Percentiles rank a stretch among this genome's conserved stretches.
phyloP scores from a whole-genome alignment of 179 eudicot species.

The Drosera spatulata region DNA sequence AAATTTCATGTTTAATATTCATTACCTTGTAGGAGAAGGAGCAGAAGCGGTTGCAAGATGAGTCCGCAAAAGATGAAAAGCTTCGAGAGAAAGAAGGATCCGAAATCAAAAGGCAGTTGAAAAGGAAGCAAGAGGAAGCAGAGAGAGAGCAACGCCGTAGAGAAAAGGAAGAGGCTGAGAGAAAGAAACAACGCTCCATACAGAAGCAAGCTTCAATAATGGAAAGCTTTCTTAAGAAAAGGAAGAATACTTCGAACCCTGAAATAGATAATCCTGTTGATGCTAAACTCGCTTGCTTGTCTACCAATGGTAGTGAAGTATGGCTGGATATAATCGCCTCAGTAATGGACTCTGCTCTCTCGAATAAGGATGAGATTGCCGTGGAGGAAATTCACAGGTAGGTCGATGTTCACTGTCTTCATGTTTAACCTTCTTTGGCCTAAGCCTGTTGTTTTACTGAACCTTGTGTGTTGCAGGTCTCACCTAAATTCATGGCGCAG shows the following conservation, averaged over 20 bases:
- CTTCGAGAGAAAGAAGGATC: constrained; percentile 70
- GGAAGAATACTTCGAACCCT: constrained; percentile 31
- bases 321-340: constrained; percentile 29
- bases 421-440: neutral
- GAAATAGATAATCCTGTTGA: constrained; percentile 25
- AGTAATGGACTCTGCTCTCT: constrained; percentile 63
- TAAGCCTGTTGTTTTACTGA: neutral
- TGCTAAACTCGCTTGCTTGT: constrained; percentile 15
- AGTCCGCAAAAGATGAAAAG: constrained; percentile 73
- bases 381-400: constrained; percentile 54
- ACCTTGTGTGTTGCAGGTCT: constrained; percentile 33
- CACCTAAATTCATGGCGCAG: constrained; percentile 62
- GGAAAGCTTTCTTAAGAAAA: constrained; percentile 74
- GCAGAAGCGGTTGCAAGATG: constrained; percentile 64
- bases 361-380: constrained; percentile 24
- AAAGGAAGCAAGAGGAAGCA: constrained; percentile 80
- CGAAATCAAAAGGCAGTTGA: constrained; percentile 52
- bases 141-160: constrained; percentile 67
- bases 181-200: constrained; percentile 51
- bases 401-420: constrained; percentile 4
- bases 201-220: constrained; percentile 89
- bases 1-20: neutral
- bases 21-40: constrained; percentile 63
- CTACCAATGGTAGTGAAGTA: constrained; percentile 13
- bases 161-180: constrained; percentile 88